These are phyloP conservation scores for Colletotrichum destructivum DNA, from an alignment of 2,329 filamentous ascomycete species.

Conservation along the genomic window DNA sequence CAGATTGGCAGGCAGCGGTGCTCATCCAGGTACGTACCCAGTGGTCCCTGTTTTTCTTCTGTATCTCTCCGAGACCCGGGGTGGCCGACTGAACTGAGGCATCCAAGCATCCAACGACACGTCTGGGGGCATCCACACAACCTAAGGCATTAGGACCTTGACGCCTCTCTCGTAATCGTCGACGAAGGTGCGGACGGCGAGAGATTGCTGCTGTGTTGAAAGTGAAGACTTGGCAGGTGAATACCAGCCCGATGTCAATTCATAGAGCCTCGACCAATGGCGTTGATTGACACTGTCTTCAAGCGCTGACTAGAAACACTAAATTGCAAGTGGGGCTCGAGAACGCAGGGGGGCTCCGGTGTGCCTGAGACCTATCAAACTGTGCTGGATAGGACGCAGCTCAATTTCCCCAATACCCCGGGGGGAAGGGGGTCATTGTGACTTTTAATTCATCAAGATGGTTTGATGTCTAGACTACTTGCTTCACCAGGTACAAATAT, in stretches of 20 bases:
- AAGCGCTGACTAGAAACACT: slow-evolving; percentile 24
- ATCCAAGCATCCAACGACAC: slow-evolving; percentile 10
- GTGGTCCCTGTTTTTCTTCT: slow-evolving; percentile 14
- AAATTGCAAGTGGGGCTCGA: slow-evolving; percentile 30
- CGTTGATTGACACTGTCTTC: slow-evolving; percentile 15
- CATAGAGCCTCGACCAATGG: neutral
- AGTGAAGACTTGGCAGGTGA: neutral
- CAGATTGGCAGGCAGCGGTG: slow-evolving; percentile 13
- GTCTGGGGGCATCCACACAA: neutral
- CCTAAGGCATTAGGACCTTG: neutral
- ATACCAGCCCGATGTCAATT: neutral
- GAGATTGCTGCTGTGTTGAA: neutral
- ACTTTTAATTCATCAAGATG: neutral
- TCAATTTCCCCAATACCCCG: neutral
- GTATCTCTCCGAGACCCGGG: slow-evolving; percentile 23
- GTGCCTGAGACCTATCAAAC: slow-evolving; percentile 27
- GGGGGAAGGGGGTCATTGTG: too few relatives aligned
- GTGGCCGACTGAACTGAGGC: slow-evolving; percentile 7
- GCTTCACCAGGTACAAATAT: neutral
- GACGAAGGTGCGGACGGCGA: neutral
- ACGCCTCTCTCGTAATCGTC: neutral
- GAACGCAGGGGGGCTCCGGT: slow-evolving; percentile 33
- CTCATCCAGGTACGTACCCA: neutral
- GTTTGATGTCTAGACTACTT: slow-evolving; percentile 1
- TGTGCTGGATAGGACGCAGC: slow-evolving; percentile 1